Evolutionary conservation across 106 monocot species (phyloP).

Genomic region (Acanthochlamys bracteata): DNA sequence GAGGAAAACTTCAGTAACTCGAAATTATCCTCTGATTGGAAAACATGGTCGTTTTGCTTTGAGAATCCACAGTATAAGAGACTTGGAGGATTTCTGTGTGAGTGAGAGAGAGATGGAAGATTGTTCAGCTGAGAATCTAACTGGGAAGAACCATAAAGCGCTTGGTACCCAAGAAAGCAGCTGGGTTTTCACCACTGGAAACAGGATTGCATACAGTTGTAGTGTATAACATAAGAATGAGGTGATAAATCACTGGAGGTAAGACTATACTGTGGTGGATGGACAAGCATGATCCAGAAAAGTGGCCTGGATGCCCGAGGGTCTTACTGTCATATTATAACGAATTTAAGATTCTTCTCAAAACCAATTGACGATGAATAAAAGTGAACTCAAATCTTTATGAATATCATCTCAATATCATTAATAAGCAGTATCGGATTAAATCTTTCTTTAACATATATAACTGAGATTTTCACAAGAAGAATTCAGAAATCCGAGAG

Average conservation of each 20-base stretch:
- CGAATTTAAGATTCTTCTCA: too few relatives aligned
- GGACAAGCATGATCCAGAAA: neutral
- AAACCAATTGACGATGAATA: too few relatives aligned
- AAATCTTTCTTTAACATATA: too few relatives aligned
- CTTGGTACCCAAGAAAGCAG: constrained; percentile 30
- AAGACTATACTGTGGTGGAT: neutral
- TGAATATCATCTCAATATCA: too few relatives aligned
- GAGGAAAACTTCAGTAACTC: constrained; percentile 23
- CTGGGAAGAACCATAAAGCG: constrained; percentile 28
- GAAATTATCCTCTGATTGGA: constrained; percentile 7
- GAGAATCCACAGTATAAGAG: neutral
- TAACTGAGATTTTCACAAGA: constrained; percentile 1
- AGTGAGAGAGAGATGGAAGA: constrained; percentile 6
- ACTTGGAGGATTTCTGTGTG: constrained; percentile 1
- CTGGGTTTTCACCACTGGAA: constrained; percentile 18
- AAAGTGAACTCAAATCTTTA: too few relatives aligned
- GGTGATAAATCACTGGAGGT: neutral
- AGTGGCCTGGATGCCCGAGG: neutral
- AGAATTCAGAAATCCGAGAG: neutral
- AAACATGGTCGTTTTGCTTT: constrained; percentile 5
- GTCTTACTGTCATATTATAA: neutral
- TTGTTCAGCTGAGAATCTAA: constrained; percentile 15
- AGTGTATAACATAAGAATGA: neutral
- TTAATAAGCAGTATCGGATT: too few relatives aligned
- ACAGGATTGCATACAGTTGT: neutral